These are phyloP conservation scores for Penicillium sclerotiorum DNA, from an alignment of 2,329 filamentous ascomycete genomes.

Conservation along the genomic window DNA sequence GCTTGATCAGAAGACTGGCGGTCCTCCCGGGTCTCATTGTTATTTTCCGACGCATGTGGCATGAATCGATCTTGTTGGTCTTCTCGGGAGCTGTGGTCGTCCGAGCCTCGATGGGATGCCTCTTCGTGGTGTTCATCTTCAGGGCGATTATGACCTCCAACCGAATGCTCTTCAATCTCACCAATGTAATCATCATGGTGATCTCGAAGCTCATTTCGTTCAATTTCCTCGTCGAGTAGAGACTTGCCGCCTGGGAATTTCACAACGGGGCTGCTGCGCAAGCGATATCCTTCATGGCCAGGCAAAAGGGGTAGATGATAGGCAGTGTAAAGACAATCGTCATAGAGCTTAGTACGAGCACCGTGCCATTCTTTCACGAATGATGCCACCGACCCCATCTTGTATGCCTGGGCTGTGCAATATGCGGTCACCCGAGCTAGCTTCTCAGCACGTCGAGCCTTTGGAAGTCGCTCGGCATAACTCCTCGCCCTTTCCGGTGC, in stretches of 20 bases:
- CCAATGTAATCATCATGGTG: slow-evolving; percentile 91
- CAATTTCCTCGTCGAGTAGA: slow-evolving; percentile 91
- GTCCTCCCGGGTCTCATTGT: slow-evolving; percentile 7
- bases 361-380: slow-evolving; percentile 87
- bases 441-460: slow-evolving; percentile 82
- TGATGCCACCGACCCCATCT: slow-evolving; percentile 81
- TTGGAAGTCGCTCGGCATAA: slow-evolving; percentile 90
- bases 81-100: slow-evolving; percentile 9
- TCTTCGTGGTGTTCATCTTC: slow-evolving; percentile 32
- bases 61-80: slow-evolving; percentile 17
- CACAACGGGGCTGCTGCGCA: slow-evolving; percentile 86
- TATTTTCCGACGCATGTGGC: slow-evolving; percentile 17
- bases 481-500: slow-evolving; percentile 70
- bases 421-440: slow-evolving; percentile 91
- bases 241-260: slow-evolving; percentile 94
- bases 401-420: slow-evolving; percentile 92
- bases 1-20: background rate
- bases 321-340: slow-evolving; percentile 94
- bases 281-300: slow-evolving; percentile 80
- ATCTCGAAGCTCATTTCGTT: slow-evolving; percentile 84
- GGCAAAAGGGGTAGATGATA: slow-evolving; percentile 90
- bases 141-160: slow-evolving; percentile 36
- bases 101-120: slow-evolving; percentile 14
- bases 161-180: slow-evolving; percentile 56
- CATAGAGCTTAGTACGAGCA: slow-evolving; percentile 93